Base-by-base conservation (phyloP, 2,329 filamentous ascomycete species). In the Phaeoacremonium minimum region DNA sequence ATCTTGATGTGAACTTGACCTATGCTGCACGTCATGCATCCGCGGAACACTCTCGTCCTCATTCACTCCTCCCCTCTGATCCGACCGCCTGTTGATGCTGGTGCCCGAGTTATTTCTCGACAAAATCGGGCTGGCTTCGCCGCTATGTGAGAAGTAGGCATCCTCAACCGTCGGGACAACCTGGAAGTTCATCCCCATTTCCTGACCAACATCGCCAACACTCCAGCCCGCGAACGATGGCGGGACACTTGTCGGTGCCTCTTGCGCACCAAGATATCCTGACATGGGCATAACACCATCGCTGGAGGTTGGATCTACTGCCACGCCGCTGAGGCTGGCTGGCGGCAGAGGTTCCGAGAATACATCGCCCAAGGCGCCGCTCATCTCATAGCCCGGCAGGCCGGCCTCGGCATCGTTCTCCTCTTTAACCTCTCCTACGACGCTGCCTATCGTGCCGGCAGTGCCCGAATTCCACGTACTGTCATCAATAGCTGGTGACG, bases 401-500 rank as follows among this genome's bases (percentile, higher is more conserved):
- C 16, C 17, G 13, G 28, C 26, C 16, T 34, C 18, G 12, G 28
- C 26, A 13, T 44, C 41, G 9, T 28, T 18, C 28, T 44, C 36
- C 16, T 42, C 38, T 17, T 44, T 44, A 30, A 36, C 41, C 31
- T 41, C 39, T 20, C 38, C 39, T 7, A 44, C 20, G 13, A 38
- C 15, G 15, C 39, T 33, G 15, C 38, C 33, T 31, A 41, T 36
- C 3, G 20, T 20, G 13, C 35, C 19, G 18, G 26, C 29, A 15
- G n/a, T 26, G 9, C 22, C 22, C 22, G 22, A 9, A 32, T n/a
- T 26, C 14, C 31, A 5, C 11, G 20, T 15, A 11, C 39, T 30
- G 14, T 40, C 39, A 30, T 39, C 18, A 14, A 41, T 35, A 15
- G 46, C 37, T 40, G 46, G 15, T 13, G 38, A 34, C 3, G 41